Evolutionary conservation across 2,329 filamentous ascomycete species (phyloP).

Genomic region (Dactylellina haptotyla): DNA sequence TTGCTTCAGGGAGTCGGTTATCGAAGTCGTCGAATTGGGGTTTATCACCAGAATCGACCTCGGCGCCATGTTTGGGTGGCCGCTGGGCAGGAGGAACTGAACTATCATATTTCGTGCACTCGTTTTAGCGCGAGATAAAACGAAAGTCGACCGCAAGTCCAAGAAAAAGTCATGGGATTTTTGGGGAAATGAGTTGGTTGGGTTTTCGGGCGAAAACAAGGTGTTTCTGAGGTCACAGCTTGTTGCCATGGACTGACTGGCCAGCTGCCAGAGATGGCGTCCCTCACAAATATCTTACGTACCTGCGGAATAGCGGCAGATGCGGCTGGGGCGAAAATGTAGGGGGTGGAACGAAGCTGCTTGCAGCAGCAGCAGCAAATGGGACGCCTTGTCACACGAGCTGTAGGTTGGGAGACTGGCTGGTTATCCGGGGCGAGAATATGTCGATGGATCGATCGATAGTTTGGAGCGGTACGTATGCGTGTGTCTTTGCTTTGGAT

Average conservation of each 20-base stretch:
- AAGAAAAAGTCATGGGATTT: slow-evolving; percentile 36
- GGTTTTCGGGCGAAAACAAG: slow-evolving; percentile 32
- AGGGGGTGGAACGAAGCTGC: slow-evolving; percentile 14
- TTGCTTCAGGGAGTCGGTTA: slow-evolving; percentile 74
- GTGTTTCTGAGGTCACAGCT: slow-evolving; percentile 9
- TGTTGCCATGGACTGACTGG: background rate
- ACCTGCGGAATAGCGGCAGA: slow-evolving; percentile 46
- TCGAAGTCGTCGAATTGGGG: slow-evolving; percentile 77
- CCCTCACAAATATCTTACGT: slow-evolving; percentile 27
- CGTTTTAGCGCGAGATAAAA: slow-evolving; percentile 48
- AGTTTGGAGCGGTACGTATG: slow-evolving; percentile 13
- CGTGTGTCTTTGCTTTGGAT: too few relatives aligned
- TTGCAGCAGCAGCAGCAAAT: slow-evolving; percentile 21
- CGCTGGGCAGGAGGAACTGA: slow-evolving; percentile 50
- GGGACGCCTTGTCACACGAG: slow-evolving; percentile 36
- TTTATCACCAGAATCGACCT: slow-evolving; percentile 76
- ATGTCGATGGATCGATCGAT: slow-evolving; percentile 12
- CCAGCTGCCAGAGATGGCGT: slow-evolving; percentile 12
- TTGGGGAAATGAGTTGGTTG: slow-evolving; percentile 32
- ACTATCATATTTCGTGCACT: slow-evolving; percentile 53
- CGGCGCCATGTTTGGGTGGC: slow-evolving; percentile 53
- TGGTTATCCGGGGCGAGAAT: background rate
- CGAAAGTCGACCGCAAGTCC: slow-evolving; percentile 36
- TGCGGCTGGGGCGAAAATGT: slow-evolving; percentile 34
- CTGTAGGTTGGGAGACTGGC: slow-evolving; percentile 24